Evolutionary conservation across 805 yeast species (phyloP).

Genomic region (Ogataea zsoltii): DNA sequence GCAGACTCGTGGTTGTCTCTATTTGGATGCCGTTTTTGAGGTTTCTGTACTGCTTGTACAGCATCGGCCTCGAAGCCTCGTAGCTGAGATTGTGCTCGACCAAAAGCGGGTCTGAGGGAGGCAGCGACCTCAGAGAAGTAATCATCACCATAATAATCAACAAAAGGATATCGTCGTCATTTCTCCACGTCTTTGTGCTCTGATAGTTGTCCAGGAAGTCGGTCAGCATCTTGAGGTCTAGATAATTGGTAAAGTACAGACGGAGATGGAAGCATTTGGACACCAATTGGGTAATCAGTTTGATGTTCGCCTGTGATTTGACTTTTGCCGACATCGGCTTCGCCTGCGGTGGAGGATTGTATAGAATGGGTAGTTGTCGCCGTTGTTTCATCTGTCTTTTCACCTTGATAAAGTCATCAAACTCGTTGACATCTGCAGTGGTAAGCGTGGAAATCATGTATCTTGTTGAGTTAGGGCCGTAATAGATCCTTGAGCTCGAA

Average conservation of each 20-base stretch:
- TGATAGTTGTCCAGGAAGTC: slow-evolving; percentile 40
- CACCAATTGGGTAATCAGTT: slow-evolving; percentile 38
- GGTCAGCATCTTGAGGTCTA: slow-evolving; percentile 36
- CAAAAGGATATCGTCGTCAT: slow-evolving; percentile 47
- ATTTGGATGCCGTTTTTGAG: slow-evolving; percentile 47
- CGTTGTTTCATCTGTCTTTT: slow-evolving; percentile 32
- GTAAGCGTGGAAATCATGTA: slow-evolving; percentile 43
- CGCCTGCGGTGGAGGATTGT: slow-evolving; percentile 7
- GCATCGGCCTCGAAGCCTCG: slow-evolving; percentile 26
- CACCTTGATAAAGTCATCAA: slow-evolving; percentile 31
- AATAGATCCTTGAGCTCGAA: slow-evolving; percentile 35
- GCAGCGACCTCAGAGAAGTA: slow-evolving; percentile 38
- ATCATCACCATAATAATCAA: slow-evolving; percentile 46
- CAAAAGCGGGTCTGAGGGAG: slow-evolving; percentile 28
- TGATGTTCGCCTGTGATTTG: slow-evolving; percentile 34
- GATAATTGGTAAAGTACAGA: slow-evolving; percentile 41
- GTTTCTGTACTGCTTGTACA: slow-evolving; percentile 44
- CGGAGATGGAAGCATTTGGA: slow-evolving; percentile 43
- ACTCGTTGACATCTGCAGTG: slow-evolving; percentile 29
- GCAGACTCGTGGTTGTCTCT: slow-evolving; percentile 50
- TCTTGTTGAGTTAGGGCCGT: slow-evolving; percentile 51
- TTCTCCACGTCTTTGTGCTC: slow-evolving; percentile 41
- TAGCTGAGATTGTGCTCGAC: slow-evolving; percentile 25
- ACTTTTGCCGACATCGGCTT: slow-evolving; percentile 12
- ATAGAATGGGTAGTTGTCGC: slow-evolving; percentile 29